These are phyloP conservation scores for Epithemia pelagica DNA, from an alignment of 108 stramenopile genomes.

Conservation along the genomic window DNA sequence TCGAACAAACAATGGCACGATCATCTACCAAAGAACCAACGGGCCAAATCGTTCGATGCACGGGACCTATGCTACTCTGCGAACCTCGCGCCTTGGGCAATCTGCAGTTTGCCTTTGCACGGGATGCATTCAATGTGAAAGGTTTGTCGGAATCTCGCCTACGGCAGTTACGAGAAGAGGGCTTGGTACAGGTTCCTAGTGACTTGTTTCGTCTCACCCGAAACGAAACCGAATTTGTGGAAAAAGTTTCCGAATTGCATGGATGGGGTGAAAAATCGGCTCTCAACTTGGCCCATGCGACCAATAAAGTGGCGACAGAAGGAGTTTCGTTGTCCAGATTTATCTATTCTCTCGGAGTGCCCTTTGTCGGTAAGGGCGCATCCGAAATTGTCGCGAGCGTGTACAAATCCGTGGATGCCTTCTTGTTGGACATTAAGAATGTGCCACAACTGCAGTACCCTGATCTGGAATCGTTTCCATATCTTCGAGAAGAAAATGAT, in stretches of 20 bases:
- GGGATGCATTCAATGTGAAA: conserved; percentile 70
- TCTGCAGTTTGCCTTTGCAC: conserved; percentile 63
- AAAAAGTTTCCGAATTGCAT: conserved; percentile 38
- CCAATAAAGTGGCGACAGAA: conserved; percentile 27
- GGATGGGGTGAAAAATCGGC: conserved; percentile 77
- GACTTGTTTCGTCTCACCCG: conserved; percentile 48
- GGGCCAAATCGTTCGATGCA: conserved; percentile 71
- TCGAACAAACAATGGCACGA: conserved; percentile 20
- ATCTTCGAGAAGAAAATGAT: conserved; percentile 24
- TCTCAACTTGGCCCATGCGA: conserved; percentile 40
- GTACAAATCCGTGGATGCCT: conserved; percentile 47
- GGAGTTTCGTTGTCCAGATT: conserved; percentile 61
- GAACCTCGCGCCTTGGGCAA: conserved; percentile 66
- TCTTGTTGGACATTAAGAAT: conserved; percentile 21
- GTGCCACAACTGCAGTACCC: neutral
- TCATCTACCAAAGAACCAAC: conserved; percentile 5
- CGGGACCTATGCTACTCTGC: conserved; percentile 67
- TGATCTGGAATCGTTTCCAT: conserved; percentile 10
- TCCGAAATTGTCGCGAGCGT: conserved; percentile 57
- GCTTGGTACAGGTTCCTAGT: conserved; percentile 49
- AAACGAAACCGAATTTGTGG: conserved; percentile 19
- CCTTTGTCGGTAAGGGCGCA: conserved; percentile 58
- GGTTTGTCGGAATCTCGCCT: conserved; percentile 69
- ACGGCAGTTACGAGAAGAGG: conserved; percentile 46
- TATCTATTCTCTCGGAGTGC: conserved; percentile 70